phyloP scores from a whole-genome alignment of 2,329 filamentous ascomycete genomes.

The Xylariales sp. region DNA sequence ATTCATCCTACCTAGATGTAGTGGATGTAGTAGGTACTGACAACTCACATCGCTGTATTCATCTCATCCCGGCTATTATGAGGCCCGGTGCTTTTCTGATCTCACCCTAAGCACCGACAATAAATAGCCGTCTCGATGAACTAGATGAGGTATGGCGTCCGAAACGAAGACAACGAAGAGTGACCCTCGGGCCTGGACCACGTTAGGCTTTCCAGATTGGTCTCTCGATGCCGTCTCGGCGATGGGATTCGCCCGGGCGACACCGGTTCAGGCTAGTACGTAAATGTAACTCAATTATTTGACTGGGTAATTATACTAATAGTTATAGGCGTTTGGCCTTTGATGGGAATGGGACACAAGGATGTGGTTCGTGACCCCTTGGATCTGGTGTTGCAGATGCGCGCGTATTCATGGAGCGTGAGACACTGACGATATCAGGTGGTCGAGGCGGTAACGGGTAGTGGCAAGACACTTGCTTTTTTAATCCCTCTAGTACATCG shows the following conservation, averaged over 20 bases:
- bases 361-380: constrained; percentile 43
- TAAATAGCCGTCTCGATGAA: not conserved
- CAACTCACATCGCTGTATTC: not conserved
- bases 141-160: constrained; percentile 47
- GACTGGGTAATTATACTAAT: constrained; percentile 14
- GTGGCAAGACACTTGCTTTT: constrained; percentile 86
- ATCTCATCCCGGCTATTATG: not conserved
- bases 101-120: not conserved
- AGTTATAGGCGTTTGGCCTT: constrained; percentile 71
- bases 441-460: constrained; percentile 82
- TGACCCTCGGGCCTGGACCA: constrained; percentile 71
- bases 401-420: not conserved
- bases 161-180: constrained; percentile 54
- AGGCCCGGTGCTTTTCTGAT: not conserved
- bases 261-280: constrained; percentile 88
- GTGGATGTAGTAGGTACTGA: too few species aligned
- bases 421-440: constrained; percentile 33
- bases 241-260: constrained; percentile 90
- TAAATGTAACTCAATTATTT: not conserved
- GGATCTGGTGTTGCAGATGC: not conserved
- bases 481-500: constrained; percentile 81
- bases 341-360: constrained; percentile 71
- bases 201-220: constrained; percentile 80
- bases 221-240: constrained; percentile 83
- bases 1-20: not conserved